Conservation (phyloP, 352 stramenopile genomes). For the Globisporangium recalcitrans region DNA sequence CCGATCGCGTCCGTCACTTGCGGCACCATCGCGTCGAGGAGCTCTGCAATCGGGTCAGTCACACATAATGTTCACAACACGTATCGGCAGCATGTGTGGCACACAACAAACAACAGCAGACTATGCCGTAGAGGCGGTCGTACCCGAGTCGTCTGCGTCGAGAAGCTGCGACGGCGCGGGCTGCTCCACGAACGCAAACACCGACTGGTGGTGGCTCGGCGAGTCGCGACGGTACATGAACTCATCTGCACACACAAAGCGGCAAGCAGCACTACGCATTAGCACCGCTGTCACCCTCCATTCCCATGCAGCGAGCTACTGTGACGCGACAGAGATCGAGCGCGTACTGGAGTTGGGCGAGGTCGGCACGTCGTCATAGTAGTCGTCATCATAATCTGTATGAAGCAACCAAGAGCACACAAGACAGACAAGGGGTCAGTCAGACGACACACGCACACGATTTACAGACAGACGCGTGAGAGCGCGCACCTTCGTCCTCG, state of each 20-base stretch:
- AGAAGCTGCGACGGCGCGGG: neutral
- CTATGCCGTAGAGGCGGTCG: neutral
- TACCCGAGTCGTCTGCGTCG: constrained; percentile 35
- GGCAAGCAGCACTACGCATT: neutral
- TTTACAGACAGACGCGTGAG: neutral
- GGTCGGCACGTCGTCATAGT: constrained; percentile 52
- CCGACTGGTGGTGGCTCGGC: constrained; percentile 61
- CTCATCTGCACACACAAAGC: constrained; percentile 35
- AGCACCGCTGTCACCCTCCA: neutral
- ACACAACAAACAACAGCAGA: neutral
- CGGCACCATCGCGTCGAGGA: constrained; percentile 52
- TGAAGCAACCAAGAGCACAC: neutral
- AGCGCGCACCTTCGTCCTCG: constrained; percentile 75
- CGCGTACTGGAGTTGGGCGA: constrained; percentile 60
- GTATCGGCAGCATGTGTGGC: constrained; percentile 5
- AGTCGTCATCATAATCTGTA: constrained; percentile 72
- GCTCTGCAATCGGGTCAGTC: constrained; percentile 20
- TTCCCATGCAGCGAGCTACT: neutral
- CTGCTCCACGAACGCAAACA: constrained; percentile 81
- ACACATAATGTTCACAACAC: constrained; percentile 1
- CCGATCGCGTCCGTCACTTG: constrained; percentile 51
- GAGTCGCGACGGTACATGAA: constrained; percentile 84
- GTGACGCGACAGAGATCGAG: neutral
- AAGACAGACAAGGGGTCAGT: neutral
- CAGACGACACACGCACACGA: neutral